A percentile compares a stretch with the other conserved stretches of the same genome.
Conservation (phyloP, 139 green algal species). For the Micractinium conductrix region DNA sequence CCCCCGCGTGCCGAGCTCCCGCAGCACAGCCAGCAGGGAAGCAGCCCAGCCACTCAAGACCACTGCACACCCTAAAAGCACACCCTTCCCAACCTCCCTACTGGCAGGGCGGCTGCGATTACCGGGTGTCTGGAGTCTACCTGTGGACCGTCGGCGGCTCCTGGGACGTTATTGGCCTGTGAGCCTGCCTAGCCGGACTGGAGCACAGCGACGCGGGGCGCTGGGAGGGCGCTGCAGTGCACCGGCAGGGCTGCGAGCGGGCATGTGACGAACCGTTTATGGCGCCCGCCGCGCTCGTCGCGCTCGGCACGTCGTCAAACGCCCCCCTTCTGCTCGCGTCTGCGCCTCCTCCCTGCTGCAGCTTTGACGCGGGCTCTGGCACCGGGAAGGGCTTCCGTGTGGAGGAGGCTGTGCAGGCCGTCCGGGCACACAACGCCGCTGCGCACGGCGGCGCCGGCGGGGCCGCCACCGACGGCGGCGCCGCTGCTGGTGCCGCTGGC, state of each 20-base stretch:
- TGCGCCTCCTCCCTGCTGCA: neutral
- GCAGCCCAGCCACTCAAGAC: too few species aligned
- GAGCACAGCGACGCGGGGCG: neutral
- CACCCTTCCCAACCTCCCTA: neutral
- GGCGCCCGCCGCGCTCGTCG: too few species aligned
- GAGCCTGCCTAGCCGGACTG: neutral
- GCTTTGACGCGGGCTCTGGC: neutral
- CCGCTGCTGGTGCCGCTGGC: too few species aligned
- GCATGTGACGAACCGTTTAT: too few species aligned
- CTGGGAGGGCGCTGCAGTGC: too few species aligned
- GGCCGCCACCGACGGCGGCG: too few species aligned
- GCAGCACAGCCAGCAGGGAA: neutral
- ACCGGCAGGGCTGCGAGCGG: too few species aligned
- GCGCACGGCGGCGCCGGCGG: too few species aligned
- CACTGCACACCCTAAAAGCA: neutral
- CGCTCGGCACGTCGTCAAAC: neutral
- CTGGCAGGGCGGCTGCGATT: conserved; percentile 10
- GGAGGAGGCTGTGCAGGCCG: conserved; percentile 4
- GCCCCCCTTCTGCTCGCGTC: neutral
- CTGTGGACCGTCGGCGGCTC: conserved; percentile 8
- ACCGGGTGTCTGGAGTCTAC: neutral
- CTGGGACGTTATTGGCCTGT: conserved; percentile 29
- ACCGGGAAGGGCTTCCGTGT: neutral
- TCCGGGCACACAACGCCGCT: neutral
- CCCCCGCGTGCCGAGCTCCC: neutral